Percentiles rank a stretch among this genome's conserved stretches.
Evolutionary conservation across 495 filamentous ascomycete genomes (phyloP).

Genomic region (Daldinia loculata): DNA sequence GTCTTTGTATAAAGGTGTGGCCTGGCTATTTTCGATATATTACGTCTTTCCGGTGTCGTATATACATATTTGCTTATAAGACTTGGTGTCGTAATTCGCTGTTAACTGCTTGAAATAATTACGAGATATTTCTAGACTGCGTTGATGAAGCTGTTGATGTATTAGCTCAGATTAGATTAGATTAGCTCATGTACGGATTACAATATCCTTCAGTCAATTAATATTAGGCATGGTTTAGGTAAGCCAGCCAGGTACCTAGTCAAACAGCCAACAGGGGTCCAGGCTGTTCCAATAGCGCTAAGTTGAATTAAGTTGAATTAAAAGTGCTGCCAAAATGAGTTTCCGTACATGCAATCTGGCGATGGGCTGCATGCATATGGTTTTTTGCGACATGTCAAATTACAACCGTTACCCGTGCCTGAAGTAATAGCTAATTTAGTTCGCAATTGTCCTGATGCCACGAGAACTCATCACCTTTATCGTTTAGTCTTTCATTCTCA

Average conservation of each 20-base stretch:
- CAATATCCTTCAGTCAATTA: not conserved
- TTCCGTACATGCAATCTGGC: constrained; percentile 29
- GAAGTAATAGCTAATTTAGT: constrained; percentile 11
- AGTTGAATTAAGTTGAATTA: constrained; percentile 23
- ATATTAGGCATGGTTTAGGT: too few relatives aligned
- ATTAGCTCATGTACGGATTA: not conserved
- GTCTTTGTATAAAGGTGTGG: constrained; percentile 26
- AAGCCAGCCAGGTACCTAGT: too few relatives aligned
- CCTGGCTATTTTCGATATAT: constrained; percentile 34
- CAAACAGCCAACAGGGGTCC: constrained; percentile 22
- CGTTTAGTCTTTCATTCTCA: not conserved
- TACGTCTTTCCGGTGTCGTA: not conserved
- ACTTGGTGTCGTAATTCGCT: not conserved
- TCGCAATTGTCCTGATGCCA: constrained; percentile 27
- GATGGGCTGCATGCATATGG: constrained; percentile 26
- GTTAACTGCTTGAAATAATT: not conserved
- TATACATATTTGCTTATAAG: constrained; percentile 1
- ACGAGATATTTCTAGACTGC: not conserved
- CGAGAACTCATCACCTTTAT: constrained; percentile 1
- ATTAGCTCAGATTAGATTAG: too few relatives aligned
- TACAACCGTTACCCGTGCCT: constrained; percentile 24
- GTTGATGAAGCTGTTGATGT: not conserved
- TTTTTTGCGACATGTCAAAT: constrained; percentile 40
- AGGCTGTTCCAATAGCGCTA: constrained; percentile 23
- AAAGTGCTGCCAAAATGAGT: constrained; percentile 28